Evolutionary conservation across 2,329 filamentous ascomycete genomes (phyloP), one percentile per base, ranked within the genome.

Genomic region (Alternaria panax): DNA sequence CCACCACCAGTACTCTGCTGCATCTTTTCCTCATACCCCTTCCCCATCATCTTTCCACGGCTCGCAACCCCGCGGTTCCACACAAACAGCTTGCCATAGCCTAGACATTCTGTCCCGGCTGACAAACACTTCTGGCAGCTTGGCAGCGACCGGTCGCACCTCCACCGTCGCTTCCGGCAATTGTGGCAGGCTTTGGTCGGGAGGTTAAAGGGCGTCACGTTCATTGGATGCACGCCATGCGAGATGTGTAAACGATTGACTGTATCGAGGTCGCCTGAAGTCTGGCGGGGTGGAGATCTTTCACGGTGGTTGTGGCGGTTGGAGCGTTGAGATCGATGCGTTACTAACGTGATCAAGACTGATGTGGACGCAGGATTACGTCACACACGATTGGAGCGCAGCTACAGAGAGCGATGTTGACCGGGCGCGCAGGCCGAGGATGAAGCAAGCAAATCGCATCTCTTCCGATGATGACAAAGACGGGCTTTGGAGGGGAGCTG

Each of bases 121-220:
- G 79, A 80, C 54, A 79, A 75, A 73, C 87, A 89, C 78, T 88
- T 89, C 68, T 84, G 82, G 74, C 87, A 89, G 58, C 77, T 80
- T 25, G 87, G 87, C 50, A 84, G 77, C 32, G 86, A 88, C 60
- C 84, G 82, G 75, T 89, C 87, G 75, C 87, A 89, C 69, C 86
- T 85, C 73, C 86, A 82, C 65, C 87, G 84, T 70, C 83, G 83
- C 57, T 83, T 83, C 60, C 86, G 85, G 75, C 87, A 89, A 76
- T 87, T 88, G 76, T 88, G 85, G 74, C 87, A 89, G 60, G 83
- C 69, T 73, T 78, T 76, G 36, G 75, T 74, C 30, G 76, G 74
- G 18, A 75, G 67, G 36, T 67, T 67, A 43, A 76, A 62, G 36
- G 68, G 62, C 57, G 70, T 65, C 51, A 65, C 57, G 61, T 64